Evolutionary conservation across 2,329 filamentous ascomycete species (phyloP).

Genomic region (Claviceps fusiformis): DNA sequence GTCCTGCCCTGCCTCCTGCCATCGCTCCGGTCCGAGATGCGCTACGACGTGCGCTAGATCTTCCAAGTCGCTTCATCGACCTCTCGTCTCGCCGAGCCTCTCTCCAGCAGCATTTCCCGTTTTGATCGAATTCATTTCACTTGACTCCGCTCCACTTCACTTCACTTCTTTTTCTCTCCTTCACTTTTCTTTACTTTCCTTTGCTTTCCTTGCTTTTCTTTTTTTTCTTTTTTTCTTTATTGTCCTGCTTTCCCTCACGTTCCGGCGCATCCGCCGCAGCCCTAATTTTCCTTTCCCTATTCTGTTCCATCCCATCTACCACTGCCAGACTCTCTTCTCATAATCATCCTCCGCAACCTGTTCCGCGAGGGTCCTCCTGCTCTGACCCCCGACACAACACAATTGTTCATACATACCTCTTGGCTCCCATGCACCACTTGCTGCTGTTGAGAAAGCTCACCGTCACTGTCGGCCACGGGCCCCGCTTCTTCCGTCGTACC

Average conservation of each 20-base stretch:
- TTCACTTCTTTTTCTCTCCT: not conserved
- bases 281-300: not conserved
- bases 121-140: not conserved
- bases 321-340: not conserved
- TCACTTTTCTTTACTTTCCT: not conserved
- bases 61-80: not conserved
- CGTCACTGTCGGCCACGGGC: not conserved
- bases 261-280: not conserved
- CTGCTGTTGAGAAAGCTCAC: slow-evolving; percentile 8
- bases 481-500: not conserved
- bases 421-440: slow-evolving; percentile 5
- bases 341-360: not conserved
- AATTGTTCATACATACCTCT: not conserved
- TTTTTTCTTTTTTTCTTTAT: not conserved
- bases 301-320: not conserved
- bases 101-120: slow-evolving; percentile 7
- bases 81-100: slow-evolving; percentile 5
- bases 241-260: not conserved
- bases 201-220: too few species aligned
- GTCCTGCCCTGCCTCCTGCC: not conserved
- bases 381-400: not conserved
- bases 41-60: slow-evolving; percentile 3
- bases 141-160: not conserved
- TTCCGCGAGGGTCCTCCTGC: not conserved
- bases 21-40: slow-evolving; percentile 4